These are phyloP conservation scores for Cenchrus purpureus DNA, from an alignment of 176 grass and related monocot genomes.

Conservation along the genomic window DNA sequence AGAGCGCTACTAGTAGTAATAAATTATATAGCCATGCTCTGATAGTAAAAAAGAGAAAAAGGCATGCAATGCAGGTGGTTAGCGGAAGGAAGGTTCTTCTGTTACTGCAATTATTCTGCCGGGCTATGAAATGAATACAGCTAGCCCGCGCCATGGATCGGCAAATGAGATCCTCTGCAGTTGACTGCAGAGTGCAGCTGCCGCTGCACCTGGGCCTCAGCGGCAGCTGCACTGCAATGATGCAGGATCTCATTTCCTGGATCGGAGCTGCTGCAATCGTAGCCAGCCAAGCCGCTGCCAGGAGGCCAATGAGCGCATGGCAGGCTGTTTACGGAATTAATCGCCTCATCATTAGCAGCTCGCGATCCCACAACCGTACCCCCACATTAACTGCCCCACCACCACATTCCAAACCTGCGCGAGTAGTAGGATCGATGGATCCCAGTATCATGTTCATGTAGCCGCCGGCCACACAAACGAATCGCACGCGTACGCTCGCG, in stretches of 20 bases:
- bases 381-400: neutral
- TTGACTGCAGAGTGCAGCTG: too few relatives aligned
- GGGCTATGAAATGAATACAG: neutral
- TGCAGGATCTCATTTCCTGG: neutral
- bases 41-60: too few relatives aligned
- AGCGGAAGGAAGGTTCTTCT: constrained; percentile 21
- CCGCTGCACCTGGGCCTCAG: too few relatives aligned
- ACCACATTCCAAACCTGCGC: neutral
- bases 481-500: neutral
- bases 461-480: constrained; percentile 2
- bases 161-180: too few relatives aligned
- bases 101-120: constrained; percentile 27
- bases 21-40: too few relatives aligned
- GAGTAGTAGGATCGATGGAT: too few relatives aligned
- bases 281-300: constrained; percentile 39
- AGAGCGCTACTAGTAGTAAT: too few relatives aligned
- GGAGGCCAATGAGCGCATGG: constrained; percentile 25
- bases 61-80: neutral
- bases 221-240: too few relatives aligned
- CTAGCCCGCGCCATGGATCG: neutral
- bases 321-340: constrained; percentile 36
- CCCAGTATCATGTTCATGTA: neutral
- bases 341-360: constrained; percentile 53
- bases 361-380: neutral
- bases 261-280: neutral